A percentile compares a stretch with the other conserved stretches of the same genome.
phyloP scores from a whole-genome alignment of 495 filamentous ascomycete species.

The Penicillium lagena region DNA sequence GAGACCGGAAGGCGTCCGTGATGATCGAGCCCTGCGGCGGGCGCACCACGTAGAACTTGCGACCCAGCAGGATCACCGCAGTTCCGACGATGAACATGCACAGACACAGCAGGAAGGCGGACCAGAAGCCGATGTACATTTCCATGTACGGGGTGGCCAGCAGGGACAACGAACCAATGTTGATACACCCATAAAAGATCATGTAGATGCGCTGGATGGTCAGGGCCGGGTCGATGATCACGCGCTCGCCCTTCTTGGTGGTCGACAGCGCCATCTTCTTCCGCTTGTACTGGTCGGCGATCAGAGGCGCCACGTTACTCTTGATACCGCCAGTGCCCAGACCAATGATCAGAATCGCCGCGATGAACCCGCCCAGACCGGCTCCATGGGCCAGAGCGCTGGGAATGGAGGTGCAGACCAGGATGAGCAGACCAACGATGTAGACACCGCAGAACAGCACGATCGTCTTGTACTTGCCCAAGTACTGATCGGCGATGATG shows the following conservation, averaged over 20 bases:
- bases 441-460: conserved; percentile 47
- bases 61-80: conserved; percentile 43
- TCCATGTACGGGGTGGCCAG: conserved; percentile 63
- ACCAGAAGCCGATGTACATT: conserved; percentile 63
- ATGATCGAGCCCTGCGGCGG: conserved; percentile 60
- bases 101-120: conserved; percentile 64
- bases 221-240: conserved; percentile 68
- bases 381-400: conserved; percentile 35
- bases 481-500: conserved; percentile 58
- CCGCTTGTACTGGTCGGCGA: conserved; percentile 70
- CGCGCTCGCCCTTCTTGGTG: conserved; percentile 59
- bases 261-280: conserved; percentile 50
- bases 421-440: conserved; percentile 39
- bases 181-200: conserved; percentile 72
- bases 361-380: conserved; percentile 44
- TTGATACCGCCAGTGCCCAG: conserved; percentile 68
- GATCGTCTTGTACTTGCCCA: conserved; percentile 67
- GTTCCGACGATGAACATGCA: conserved; percentile 53
- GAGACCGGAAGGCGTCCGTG: conserved; percentile 52
- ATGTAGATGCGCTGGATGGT: conserved; percentile 72
- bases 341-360: conserved; percentile 40
- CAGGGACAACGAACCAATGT: conserved; percentile 63
- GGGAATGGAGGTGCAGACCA: conserved; percentile 45
- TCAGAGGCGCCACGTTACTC: conserved; percentile 52
- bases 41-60: conserved; percentile 53